Evolutionary conservation across 2,329 filamentous ascomycete genomes (phyloP), one percentile per base, ranked within the genome.

Genomic region (Trichoderma sp.): DNA sequence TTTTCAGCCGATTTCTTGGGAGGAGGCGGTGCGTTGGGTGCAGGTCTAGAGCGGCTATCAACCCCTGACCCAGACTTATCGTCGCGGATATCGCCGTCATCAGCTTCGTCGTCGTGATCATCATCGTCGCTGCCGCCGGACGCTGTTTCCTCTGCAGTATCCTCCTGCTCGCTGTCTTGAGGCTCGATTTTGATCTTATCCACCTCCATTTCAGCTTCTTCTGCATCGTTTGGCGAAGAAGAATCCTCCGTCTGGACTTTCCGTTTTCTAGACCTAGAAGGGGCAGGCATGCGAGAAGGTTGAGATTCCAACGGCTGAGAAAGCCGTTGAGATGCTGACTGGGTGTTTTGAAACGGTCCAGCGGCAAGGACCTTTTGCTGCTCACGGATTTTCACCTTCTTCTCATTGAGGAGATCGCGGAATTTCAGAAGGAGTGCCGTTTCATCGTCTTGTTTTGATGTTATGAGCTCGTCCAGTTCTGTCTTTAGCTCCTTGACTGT

Each of bases 351-450:
- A 15, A 64, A 32, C 2, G 61, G 82, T 3, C 81, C 82, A 2
- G 79, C 71, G 4, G 80, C 77, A 27, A 93, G 78, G 22, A 91
- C 78, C 45, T 86, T 84, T 73, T 91, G 88, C 78, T 93, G 90
- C 72, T 93, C 86, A 52, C 91, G 81, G 59, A 94, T 93, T 78
- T 92, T 93, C 63, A 89, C 81, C 78, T 94, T 94, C 80, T 94
- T 94, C 76, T 90, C 87, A 72, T 94, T 94, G 1, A 94, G 80
- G 2, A 94, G 80, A 66, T 86, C 82, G 65, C 87, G 84, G 72
- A 92, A 92, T 75, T 92, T 92, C 69, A 86, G 85, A 1, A 94
- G 78, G 67, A 94, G 79, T 19, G 84, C 83, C 1, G 84, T 83
- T 77, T 94, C 91, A 70, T 92, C 85, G 19, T 87, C 85, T 56